Base-by-base conservation (phyloP, 371 early-diverging fungal genomes). In the Phascolomyces articulosus region DNA sequence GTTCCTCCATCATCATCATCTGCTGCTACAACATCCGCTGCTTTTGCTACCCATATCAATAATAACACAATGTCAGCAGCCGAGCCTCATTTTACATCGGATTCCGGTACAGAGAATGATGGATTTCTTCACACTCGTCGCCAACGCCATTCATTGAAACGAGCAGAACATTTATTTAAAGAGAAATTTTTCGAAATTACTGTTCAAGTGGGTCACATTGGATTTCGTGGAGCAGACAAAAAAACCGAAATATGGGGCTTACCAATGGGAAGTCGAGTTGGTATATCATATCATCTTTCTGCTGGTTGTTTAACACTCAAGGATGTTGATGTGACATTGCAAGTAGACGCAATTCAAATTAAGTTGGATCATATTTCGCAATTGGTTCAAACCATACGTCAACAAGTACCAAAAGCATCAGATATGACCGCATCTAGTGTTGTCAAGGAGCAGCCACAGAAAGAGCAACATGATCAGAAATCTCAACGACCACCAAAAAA, bases 131-230 rank as follows among this genome's bases (percentile, higher is more conserved):
- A 66, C 31, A 64, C 68, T 4, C 57, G 70, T 13, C 75, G 78
- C 48, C 80, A 80, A 38, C 73, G 76, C 0, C 83, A 83, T 63
- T 83, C 83, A 9, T 48, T 83, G 15, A 80, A 79, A 49, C 62
- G 74, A 15, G 79, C 80, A 9, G 65, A 75, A 23, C 83, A 83
- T 60, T 61, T 83, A 8, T 80, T 80, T 47, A 74, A 70, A 51
- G 83, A 83, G 44, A 83, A 83, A 58, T 78, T 78, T 40, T 73
- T 80, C 28, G 80, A 83, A 55, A 72, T 83, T n/a, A 71, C 65
- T 10, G 68, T 77, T 2, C 62, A 65, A 8, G 38, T 78, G 10
- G 83, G 79, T 1, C 66, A 74, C 1, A 69, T 79, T 0, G 40
- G 70, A 11, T 23, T 79, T 41, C 41, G 27, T 21, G 20, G 20